Percentiles rank a stretch among this genome's conserved stretches.
Conservation (phyloP, 1,139 yeast species). For the Kodamaea ohmeri region DNA sequence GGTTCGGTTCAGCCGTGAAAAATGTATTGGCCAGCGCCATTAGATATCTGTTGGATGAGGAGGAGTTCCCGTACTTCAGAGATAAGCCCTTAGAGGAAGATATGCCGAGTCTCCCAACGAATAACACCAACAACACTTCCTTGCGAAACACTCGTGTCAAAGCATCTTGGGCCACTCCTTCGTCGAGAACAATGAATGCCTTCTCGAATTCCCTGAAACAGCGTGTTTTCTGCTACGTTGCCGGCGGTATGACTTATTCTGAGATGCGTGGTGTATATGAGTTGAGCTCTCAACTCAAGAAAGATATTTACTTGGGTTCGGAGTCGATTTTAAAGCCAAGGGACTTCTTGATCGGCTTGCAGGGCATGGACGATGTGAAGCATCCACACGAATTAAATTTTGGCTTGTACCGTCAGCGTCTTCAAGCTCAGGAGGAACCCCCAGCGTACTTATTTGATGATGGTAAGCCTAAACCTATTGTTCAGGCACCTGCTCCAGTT, state of each 20-base stretch:
- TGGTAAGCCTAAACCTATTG: conserved; percentile 11
- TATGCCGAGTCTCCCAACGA: conserved; percentile 28
- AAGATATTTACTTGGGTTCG: conserved; percentile 81
- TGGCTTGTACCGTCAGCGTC: conserved; percentile 28
- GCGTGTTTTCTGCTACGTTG: conserved; percentile 72
- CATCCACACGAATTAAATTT: conserved; percentile 34
- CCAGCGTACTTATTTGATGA: conserved; percentile 15
- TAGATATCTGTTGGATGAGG: conserved; percentile 50
- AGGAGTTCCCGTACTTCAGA: conserved; percentile 69
- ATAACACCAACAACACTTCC: conserved; percentile 28
- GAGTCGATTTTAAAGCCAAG: conserved; percentile 72
- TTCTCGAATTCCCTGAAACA: conserved; percentile 49
- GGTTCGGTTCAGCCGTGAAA: conserved; percentile 73
- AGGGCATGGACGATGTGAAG: conserved; percentile 39
- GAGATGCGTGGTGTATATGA: conserved; percentile 80
- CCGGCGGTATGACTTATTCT: conserved; percentile 87
- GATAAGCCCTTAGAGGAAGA: conserved; percentile 71
- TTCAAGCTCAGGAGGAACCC: conserved; percentile 20
- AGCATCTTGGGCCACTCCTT: conserved; percentile 75
- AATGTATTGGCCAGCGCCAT: conserved; percentile 51
- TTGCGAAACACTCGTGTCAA: conserved; percentile 72
- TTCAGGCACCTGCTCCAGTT: conserved; percentile 1
- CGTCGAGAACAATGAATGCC: conserved; percentile 25
- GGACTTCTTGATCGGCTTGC: conserved; percentile 47
- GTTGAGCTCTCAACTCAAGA: conserved; percentile 56